These are phyloP conservation scores for Ceratorhiza oryzae-sativae DNA, from an alignment of 1,284 basidiomycete genomes.

Conservation along the genomic window DNA sequence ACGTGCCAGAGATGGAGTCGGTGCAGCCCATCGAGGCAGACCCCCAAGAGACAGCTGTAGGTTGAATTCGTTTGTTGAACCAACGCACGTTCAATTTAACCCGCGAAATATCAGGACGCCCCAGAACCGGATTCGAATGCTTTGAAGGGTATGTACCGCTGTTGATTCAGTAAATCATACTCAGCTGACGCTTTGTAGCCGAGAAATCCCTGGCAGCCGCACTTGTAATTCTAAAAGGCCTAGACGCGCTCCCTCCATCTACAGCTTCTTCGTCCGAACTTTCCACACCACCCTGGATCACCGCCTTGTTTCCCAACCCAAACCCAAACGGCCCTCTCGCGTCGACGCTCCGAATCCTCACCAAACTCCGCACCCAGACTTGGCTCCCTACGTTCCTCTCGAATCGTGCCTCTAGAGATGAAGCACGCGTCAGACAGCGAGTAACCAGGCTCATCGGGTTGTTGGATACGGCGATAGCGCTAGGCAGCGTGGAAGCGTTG, in stretches of 20 bases:
- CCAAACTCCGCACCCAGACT: slow-evolving; percentile 65
- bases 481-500: slow-evolving; percentile 79
- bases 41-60: background rate
- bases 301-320: slow-evolving; percentile 61
- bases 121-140: background rate
- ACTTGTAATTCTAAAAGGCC: slow-evolving; percentile 28
- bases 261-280: slow-evolving; percentile 7
- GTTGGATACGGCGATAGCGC: slow-evolving; percentile 76
- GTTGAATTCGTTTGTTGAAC: background rate
- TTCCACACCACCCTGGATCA: slow-evolving; percentile 56
- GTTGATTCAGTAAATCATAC: background rate
- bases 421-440: slow-evolving; percentile 38
- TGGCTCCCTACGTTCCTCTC: slow-evolving; percentile 57
- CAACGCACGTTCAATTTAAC: too few species aligned
- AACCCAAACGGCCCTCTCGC: slow-evolving; percentile 69
- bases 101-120: background rate
- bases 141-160: background rate
- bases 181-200: too few species aligned
- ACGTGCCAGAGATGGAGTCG: background rate
- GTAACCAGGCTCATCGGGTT: slow-evolving; percentile 62
- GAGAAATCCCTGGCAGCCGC: slow-evolving; percentile 20
- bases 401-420: slow-evolving; percentile 46
- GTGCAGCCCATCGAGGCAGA: background rate
- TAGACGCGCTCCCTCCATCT: slow-evolving; percentile 26
- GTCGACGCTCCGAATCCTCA: slow-evolving; percentile 66